Evolutionary conservation across 805 yeast species (phyloP).

Genomic region (Saccharomycopsis sp.): DNA sequence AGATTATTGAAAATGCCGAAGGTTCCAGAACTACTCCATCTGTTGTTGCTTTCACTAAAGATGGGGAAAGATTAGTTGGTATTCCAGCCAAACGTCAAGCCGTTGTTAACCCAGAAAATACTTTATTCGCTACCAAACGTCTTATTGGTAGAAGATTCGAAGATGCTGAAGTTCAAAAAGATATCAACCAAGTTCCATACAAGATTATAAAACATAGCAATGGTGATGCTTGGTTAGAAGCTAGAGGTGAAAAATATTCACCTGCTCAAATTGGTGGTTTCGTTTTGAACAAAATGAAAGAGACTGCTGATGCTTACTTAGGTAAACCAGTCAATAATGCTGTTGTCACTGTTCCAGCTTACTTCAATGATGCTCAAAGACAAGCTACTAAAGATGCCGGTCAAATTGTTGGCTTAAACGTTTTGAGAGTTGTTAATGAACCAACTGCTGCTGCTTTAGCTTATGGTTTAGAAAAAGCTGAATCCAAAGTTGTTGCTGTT

Average conservation of each 20-base stretch:
- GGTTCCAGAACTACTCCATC: constrained; percentile 85
- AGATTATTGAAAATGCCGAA: constrained; percentile 68
- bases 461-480: constrained; percentile 79
- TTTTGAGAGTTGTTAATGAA: constrained; percentile 81
- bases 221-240: constrained; percentile 96
- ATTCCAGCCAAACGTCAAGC: constrained; percentile 95
- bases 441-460: constrained; percentile 94
- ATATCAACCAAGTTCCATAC: constrained; percentile 80
- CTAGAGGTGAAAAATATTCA: constrained; percentile 78
- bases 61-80: constrained; percentile 87
- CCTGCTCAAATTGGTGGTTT: constrained; percentile 96
- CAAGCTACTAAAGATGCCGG: constrained; percentile 97
- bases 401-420: constrained; percentile 90
- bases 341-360: constrained; percentile 85
- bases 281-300: constrained; percentile 92
- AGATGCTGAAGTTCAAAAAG: constrained; percentile 86
- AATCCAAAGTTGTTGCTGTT: constrained; percentile 81
- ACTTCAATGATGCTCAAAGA: constrained; percentile 85
- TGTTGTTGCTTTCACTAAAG: constrained; percentile 87
- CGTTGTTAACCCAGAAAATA: constrained; percentile 87
- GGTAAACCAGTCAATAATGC: constrained; percentile 85
- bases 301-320: constrained; percentile 88
- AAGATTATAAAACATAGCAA: constrained; percentile 80
- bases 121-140: constrained; percentile 90
- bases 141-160: constrained; percentile 88